Percentiles rank a stretch among this genome's conserved stretches.
phyloP scores from a whole-genome alignment of 2,329 filamentous ascomycete species.

The Neobulgaria alba region DNA sequence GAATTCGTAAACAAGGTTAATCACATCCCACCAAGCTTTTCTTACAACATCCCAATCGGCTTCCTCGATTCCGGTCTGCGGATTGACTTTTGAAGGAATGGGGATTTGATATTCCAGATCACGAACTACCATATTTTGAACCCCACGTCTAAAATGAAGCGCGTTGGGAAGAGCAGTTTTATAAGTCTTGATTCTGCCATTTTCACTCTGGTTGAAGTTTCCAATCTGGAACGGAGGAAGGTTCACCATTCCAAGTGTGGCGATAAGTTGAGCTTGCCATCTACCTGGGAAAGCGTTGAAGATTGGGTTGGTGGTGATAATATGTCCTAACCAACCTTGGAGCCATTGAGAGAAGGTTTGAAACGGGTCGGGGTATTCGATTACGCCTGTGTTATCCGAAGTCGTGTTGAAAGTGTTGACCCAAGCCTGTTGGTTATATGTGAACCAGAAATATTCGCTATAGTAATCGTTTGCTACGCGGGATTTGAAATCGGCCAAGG shows the following conservation, averaged over 20 bases:
- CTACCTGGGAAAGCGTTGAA: constrained; percentile 30
- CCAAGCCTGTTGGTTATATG: constrained; percentile 37
- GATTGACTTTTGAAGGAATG: constrained; percentile 25
- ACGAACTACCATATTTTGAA: constrained; percentile 39
- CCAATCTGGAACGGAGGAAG: constrained; percentile 22
- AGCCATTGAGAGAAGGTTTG: constrained; percentile 27
- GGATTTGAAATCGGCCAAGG: constrained; percentile 32
- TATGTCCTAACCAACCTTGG: constrained; percentile 30
- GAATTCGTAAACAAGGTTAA: constrained; percentile 33
- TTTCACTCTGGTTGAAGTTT: constrained; percentile 7
- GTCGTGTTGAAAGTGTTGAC: constrained; percentile 39
- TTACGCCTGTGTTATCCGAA: constrained; percentile 24
- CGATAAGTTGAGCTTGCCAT: constrained; percentile 31
- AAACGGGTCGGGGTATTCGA: constrained; percentile 31
- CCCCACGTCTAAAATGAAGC: constrained; percentile 39
- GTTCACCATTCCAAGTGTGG: constrained; percentile 28
- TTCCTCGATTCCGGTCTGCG: constrained; percentile 23
- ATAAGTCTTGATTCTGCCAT: constrained; percentile 22
- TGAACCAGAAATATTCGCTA: constrained; percentile 43
- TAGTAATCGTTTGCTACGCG: constrained; percentile 36
- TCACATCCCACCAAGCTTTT: constrained; percentile 42
- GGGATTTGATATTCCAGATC: constrained; percentile 39
- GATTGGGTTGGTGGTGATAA: constrained; percentile 28
- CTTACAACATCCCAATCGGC: constrained; percentile 36
- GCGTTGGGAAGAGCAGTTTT: constrained; percentile 37